These are phyloP conservation scores for Fragaria ananassa DNA, from an alignment of 306 rosid genomes.

Conservation along the genomic window DNA sequence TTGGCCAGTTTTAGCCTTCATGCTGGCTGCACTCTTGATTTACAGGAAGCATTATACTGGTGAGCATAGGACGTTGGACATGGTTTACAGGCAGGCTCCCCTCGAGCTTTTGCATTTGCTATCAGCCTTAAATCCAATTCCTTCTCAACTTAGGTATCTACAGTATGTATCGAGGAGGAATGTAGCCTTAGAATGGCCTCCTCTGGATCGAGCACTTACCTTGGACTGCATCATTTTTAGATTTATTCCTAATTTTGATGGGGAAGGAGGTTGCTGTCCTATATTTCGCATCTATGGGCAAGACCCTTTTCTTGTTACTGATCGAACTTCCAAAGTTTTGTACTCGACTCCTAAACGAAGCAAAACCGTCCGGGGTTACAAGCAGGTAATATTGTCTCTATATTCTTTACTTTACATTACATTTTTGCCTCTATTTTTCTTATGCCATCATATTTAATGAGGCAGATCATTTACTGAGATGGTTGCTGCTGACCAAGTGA, in stretches of 20 bases:
- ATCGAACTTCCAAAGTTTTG: slow-evolving; percentile 57
- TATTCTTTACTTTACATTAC: neutral
- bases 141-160: slow-evolving; percentile 87
- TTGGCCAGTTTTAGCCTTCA: slow-evolving; percentile 91
- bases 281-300: slow-evolving; percentile 79
- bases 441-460: neutral
- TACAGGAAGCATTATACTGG: slow-evolving; percentile 64
- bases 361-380: slow-evolving; percentile 54
- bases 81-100: slow-evolving; percentile 88
- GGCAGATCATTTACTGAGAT: neutral
- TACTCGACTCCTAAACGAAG: slow-evolving; percentile 64
- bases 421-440: neutral
- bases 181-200: slow-evolving; percentile 91
- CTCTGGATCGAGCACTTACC: slow-evolving; percentile 75
- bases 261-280: slow-evolving; percentile 76
- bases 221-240: slow-evolving; percentile 87
- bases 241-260: slow-evolving; percentile 67
- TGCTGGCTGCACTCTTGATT: slow-evolving; percentile 84
- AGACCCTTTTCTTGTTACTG: slow-evolving; percentile 57
- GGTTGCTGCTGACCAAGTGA: neutral
- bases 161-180: slow-evolving; percentile 86
- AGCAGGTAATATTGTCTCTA: slow-evolving; percentile 55
- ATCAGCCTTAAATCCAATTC: slow-evolving; percentile 70
- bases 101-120: slow-evolving; percentile 69
- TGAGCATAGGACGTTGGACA: slow-evolving; percentile 86